phyloP scores from a whole-genome alignment of 73 alveolate genomes.

The Tetrahymena malaccensis region DNA sequence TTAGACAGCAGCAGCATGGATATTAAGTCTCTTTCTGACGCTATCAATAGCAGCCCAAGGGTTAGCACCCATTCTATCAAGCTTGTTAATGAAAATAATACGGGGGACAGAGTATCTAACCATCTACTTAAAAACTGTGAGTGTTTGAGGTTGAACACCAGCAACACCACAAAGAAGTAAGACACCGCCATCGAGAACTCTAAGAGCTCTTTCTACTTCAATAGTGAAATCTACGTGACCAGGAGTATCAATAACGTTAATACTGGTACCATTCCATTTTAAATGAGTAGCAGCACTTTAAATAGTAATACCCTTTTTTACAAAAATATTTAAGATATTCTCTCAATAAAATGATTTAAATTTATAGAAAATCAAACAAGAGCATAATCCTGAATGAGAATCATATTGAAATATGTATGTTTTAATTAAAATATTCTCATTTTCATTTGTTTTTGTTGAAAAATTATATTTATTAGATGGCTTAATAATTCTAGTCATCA shows the following conservation, averaged over 20 bases:
- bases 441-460: no score
- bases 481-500: neutral
- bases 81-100: conserved; percentile 85
- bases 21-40: conserved; percentile 63
- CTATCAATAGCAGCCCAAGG: conserved; percentile 56
- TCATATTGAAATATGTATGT: no score
- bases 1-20: conserved; percentile 57
- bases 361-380: neutral
- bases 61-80: conserved; percentile 95
- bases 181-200: conserved; percentile 93
- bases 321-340: neutral
- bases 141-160: conserved; percentile 90
- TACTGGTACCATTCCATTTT: conserved; percentile 75
- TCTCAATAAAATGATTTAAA: neutral
- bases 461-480: neutral
- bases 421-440: no score
- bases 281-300: conserved; percentile 92
- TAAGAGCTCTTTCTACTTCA: conserved; percentile 96
- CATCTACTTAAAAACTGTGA: conserved; percentile 93
- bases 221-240: conserved; percentile 97
- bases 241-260: conserved; percentile 94
- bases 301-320: conserved; percentile 80
- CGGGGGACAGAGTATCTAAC: conserved; percentile 87
- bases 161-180: conserved; percentile 90
- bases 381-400: neutral